Evolutionary conservation across 805 yeast genomes (phyloP), one percentile per base, ranked within the genome.

Genomic region (Scheffersomyces ergatensis): DNA sequence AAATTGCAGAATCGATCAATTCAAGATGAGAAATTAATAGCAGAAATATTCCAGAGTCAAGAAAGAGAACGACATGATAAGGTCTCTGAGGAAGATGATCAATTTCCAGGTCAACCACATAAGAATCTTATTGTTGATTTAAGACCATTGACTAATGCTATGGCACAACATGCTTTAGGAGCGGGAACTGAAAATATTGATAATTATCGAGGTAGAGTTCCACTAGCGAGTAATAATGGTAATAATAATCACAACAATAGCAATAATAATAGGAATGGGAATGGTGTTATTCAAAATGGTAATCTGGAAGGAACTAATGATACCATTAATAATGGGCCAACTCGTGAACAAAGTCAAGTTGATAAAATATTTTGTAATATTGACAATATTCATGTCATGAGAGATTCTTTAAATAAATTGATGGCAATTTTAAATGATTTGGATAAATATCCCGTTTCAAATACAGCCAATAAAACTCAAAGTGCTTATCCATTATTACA

Each of bases 121-220:
- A 58, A 50, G 54, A 75, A 90, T 54, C 62, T 93, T 21, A 82
- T 93, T 23, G 92, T 89, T 4, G 99, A 93, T 65, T 85, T 95
- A 17, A 71, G 99, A 41, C 99, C 99, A 0, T 61, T 89, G 19
- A 85, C 97, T 0, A 93, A 93, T 61, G 98, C 98, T 6, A 78
- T 89, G 78, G 98, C 97, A 0, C 98, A 93, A 54, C 87, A 88
- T 34, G 98, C 98, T 0, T 65, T 93, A 13, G 99, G 99, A 11
- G 99, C 97, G n/a, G 99, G 99, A 1, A 85, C 97, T 0, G 99
- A 93, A 57, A 84, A 78, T 49, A 86, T 89, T 74, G 97, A 92
- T 42, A 80, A 89, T 55, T 92, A 93, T 63, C 75, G 81, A 37
- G 73, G 68, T 1, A 49, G 42, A 25, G 30, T 43, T n/a, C 38